phyloP scores from a whole-genome alignment of 352 stramenopile species.

The Saprolegnia diclina region DNA sequence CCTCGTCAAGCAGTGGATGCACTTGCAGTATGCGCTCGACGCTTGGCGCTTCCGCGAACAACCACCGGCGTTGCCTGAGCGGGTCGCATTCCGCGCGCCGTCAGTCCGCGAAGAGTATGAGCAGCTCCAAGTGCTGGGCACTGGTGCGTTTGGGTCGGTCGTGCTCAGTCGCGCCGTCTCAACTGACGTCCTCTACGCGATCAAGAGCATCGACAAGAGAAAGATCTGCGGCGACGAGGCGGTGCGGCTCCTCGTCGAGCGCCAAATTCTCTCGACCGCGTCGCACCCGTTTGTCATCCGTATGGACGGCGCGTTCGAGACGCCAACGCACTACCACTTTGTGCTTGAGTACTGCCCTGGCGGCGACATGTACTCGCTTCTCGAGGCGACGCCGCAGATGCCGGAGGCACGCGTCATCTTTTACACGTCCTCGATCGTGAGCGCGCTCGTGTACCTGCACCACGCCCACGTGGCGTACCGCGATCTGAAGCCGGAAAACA shows the following conservation, averaged over 20 bases:
- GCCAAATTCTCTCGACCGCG: not conserved
- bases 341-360: conserved; percentile 68
- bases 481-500: conserved; percentile 90
- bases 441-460: conserved; percentile 90
- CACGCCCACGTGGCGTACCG: conserved; percentile 76
- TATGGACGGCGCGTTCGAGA: conserved; percentile 20
- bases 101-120: conserved; percentile 18
- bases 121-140: conserved; percentile 20
- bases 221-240: conserved; percentile 22
- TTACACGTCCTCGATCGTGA: conserved; percentile 95
- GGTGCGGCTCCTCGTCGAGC: conserved; percentile 16
- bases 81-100: not conserved
- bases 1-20: conserved; percentile 11
- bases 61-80: not conserved
- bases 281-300: conserved; percentile 19
- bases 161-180: conserved; percentile 19
- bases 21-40: conserved; percentile 3
- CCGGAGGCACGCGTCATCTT: conserved; percentile 90
- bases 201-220: conserved; percentile 27
- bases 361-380: conserved; percentile 87
- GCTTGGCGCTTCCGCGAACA: not conserved
- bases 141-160: conserved; percentile 21
- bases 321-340: conserved; percentile 37
- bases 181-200: conserved; percentile 18
- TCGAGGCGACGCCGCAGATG: conserved; percentile 90